Base-by-base conservation (phyloP, 108 stramenopile genomes). In the Skeletonema potamos region DNA sequence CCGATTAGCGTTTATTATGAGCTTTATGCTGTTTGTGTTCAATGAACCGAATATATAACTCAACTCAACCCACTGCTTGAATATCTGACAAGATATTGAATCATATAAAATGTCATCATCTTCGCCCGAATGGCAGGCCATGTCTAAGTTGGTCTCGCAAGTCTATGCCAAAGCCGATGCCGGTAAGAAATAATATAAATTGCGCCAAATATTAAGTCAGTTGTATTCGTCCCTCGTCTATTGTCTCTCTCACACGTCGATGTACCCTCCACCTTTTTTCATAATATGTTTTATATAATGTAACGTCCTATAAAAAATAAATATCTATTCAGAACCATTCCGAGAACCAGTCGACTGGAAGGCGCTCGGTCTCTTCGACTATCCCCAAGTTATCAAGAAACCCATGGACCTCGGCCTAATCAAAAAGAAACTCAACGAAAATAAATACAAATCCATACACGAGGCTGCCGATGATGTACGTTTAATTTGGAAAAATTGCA, bases 371-470 rank as follows among this genome's bases (percentile, higher is more conserved):
- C 90, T 98, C 28, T 85, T 77, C 61, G 97, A 98, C 70, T 98
- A 98, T 75, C 98, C 96, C 58, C 77, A 89, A 74, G 82, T 97
- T 9, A 84, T 98, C 81, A 95, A 96, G 70, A 88, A 90, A 64
- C 98, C 96, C 54, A 97, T 97, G 96, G 98, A 98, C 84, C 84
- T 98, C 24, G 94, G 95, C 17, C 96, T 96, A 13, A 85, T 98
- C 51, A 94, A 95, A 70, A 74, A 84, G 27, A 90, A 91, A 36
- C 68, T 98, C 27, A 86, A 86, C 48, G 69, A 74, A 7, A 76
- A 88, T 15, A 85, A 85, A 29, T 98, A 98, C 75, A 79, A 84
- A 66, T 77, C 80, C 28, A 66, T 93, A 51, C 80, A 82, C 29
- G 93, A 94, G 15, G 87, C 82, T 34, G 96, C 95, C 27, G 84